A percentile compares a stretch with the other conserved stretches of the same genome.
Evolutionary conservation across 2,329 filamentous ascomycete species (phyloP).

Genomic region (Fusarium sp.): DNA sequence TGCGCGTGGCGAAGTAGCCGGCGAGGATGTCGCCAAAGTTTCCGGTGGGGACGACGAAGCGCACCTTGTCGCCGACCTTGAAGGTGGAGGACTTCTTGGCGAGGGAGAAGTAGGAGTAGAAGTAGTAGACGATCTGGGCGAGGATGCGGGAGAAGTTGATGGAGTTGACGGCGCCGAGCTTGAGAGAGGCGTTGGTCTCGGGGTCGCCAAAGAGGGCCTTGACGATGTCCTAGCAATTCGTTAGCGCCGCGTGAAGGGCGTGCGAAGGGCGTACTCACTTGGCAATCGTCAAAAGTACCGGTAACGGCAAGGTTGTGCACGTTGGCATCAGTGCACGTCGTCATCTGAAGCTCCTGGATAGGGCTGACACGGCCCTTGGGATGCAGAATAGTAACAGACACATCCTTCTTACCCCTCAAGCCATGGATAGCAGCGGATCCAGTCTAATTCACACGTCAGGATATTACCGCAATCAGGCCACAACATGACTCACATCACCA

Average conservation of each 20-base stretch:
- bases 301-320: slow-evolving; percentile 91
- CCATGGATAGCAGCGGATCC: slow-evolving; percentile 97
- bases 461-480: neutral
- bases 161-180: slow-evolving; percentile 92
- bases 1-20: slow-evolving; percentile 89
- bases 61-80: slow-evolving; percentile 73
- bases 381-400: slow-evolving; percentile 93
- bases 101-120: slow-evolving; percentile 90
- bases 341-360: slow-evolving; percentile 97
- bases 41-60: slow-evolving; percentile 91
- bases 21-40: slow-evolving; percentile 95
- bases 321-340: slow-evolving; percentile 87
- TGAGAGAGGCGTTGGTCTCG: slow-evolving; percentile 82
- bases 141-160: slow-evolving; percentile 97
- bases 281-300: slow-evolving; percentile 96
- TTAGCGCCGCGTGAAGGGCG: neutral
- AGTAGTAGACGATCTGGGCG: slow-evolving; percentile 97
- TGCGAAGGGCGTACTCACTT: slow-evolving; percentile 57
- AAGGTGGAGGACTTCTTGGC: slow-evolving; percentile 67
- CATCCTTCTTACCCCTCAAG: slow-evolving; percentile 93
- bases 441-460: slow-evolving; percentile 56
- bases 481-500: slow-evolving; percentile 62
- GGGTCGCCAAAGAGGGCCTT: slow-evolving; percentile 91
- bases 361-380: slow-evolving; percentile 91
- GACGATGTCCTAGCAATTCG: slow-evolving; percentile 65